Percentiles rank a stretch among this genome's conserved stretches.
Evolutionary conservation across 2,329 filamentous ascomycete species (phyloP).

Genomic region (Xylaria sp.): DNA sequence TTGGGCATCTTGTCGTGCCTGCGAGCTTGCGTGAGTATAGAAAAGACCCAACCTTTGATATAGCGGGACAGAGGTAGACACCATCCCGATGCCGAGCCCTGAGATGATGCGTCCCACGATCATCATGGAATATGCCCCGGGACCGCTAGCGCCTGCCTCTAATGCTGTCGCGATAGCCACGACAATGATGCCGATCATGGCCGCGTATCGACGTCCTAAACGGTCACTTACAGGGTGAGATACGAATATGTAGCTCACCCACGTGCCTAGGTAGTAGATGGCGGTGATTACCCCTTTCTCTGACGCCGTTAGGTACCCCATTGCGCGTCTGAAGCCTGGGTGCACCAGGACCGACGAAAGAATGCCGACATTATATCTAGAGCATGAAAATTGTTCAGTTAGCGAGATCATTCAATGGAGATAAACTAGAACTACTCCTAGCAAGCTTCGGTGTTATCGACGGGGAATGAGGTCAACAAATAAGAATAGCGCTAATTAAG

Average conservation of each 20-base stretch:
- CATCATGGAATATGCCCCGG: constrained; percentile 59
- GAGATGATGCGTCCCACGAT: constrained; percentile 63
- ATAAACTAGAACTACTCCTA: neutral
- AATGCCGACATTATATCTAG: constrained; percentile 68
- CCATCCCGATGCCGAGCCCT: constrained; percentile 64
- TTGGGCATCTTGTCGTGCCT: neutral
- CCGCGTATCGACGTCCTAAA: constrained; percentile 64
- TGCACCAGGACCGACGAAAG: constrained; percentile 67
- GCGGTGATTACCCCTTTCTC: constrained; percentile 65
- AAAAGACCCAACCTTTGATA: constrained; percentile 61
- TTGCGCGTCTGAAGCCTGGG: constrained; percentile 62
- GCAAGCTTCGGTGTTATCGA: neutral
- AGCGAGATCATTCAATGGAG: constrained; percentile 3
- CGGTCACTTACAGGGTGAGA: constrained; percentile 63
- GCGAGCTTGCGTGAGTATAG: too few species aligned
- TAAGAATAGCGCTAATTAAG: neutral
- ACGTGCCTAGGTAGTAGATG: constrained; percentile 69
- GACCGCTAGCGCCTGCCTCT: constrained; percentile 58
- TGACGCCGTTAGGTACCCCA: constrained; percentile 58
- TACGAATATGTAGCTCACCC: constrained; percentile 65
- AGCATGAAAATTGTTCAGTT: neutral
- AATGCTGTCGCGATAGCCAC: constrained; percentile 62
- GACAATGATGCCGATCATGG: constrained; percentile 59
- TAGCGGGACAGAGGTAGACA: constrained; percentile 67
- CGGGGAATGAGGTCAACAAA: neutral